Percentiles rank a stretch among this genome's conserved stretches.
These are phyloP conservation scores for Xerocomus spinulosus DNA, from an alignment of 768 basidiomycete species.

Conservation along the genomic window DNA sequence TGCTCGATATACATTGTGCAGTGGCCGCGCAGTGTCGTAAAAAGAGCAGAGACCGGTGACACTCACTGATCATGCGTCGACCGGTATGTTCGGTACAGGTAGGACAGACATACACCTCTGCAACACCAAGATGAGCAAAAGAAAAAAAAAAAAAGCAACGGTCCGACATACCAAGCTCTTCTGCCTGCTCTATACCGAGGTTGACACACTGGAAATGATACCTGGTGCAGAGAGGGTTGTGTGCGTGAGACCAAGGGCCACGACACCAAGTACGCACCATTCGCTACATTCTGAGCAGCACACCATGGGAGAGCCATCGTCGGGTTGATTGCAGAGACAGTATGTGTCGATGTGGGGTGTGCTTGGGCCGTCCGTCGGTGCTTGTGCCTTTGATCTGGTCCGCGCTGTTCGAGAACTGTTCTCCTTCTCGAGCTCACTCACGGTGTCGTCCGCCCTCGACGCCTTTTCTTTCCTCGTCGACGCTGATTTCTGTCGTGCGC, in stretches of 20 bases:
- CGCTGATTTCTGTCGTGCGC: constrained; percentile 40
- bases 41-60: constrained; percentile 32
- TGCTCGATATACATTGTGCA: constrained; percentile 35
- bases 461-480: constrained; percentile 20
- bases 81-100: constrained; percentile 58
- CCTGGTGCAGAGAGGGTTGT: constrained; percentile 41
- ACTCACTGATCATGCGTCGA: constrained; percentile 75
- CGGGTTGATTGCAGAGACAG: constrained; percentile 63
- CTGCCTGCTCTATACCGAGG: constrained; percentile 58
- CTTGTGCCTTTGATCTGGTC: constrained; percentile 21
- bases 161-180: constrained; percentile 67
- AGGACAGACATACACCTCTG: constrained; percentile 59
- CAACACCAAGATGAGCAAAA: constrained; percentile 13
- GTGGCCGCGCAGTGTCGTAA: constrained; percentile 25
- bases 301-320: constrained; percentile 83
- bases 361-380: constrained; percentile 15
- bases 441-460: constrained; percentile 12
- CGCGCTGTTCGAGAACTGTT: constrained; percentile 19
- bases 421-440: constrained; percentile 31
- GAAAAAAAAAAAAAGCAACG: neutral
- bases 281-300: constrained; percentile 64
- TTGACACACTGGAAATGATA: constrained; percentile 79
- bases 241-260: constrained; percentile 4
- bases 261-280: constrained; percentile 47
- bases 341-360: constrained; percentile 21